Conservation (phyloP, 768 basidiomycete species). For the Lentinus tigrinus region DNA sequence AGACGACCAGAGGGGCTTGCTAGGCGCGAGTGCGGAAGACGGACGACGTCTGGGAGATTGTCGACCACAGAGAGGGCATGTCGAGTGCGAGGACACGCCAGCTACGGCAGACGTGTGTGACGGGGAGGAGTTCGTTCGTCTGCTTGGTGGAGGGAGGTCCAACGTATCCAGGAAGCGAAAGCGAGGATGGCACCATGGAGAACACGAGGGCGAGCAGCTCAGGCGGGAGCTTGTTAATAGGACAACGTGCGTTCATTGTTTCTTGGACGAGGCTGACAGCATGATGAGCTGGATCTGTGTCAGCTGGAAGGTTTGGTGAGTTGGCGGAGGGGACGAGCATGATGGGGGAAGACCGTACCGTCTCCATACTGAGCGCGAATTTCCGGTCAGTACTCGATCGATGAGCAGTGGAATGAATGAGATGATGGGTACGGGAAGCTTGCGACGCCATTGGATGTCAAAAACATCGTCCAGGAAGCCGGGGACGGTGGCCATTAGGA, state of each 20-base stretch:
- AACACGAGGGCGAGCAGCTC: slow-evolving; percentile 16
- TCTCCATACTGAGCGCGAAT: not conserved
- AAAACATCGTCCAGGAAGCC: no score
- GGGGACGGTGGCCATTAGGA: no score
- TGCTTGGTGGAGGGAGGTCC: not conserved
- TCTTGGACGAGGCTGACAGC: slow-evolving; percentile 1
- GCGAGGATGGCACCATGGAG: not conserved
- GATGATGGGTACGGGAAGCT: no score
- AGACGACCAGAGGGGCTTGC: not conserved
- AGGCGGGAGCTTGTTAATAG: slow-evolving; percentile 9
- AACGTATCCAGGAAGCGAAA: not conserved
- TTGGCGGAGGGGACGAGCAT: not conserved
- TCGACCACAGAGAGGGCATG: slow-evolving; percentile 16
- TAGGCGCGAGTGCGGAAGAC: slow-evolving; percentile 1
- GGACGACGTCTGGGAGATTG: slow-evolving; percentile 5
- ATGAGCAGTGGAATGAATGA: no score
- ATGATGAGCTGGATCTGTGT: not conserved
- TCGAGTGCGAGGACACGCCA: slow-evolving; percentile 17
- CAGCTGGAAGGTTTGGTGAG: not conserved
- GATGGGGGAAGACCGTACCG: not conserved
- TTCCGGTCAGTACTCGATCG: not conserved
- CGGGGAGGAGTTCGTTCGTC: slow-evolving; percentile 12
- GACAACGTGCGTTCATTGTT: not conserved
- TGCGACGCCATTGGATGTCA: no score
- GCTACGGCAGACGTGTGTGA: slow-evolving; percentile 18